phyloP scores from a whole-genome alignment of 2,329 filamentous ascomycete species.

The Clonostachys rhizophaga region DNA sequence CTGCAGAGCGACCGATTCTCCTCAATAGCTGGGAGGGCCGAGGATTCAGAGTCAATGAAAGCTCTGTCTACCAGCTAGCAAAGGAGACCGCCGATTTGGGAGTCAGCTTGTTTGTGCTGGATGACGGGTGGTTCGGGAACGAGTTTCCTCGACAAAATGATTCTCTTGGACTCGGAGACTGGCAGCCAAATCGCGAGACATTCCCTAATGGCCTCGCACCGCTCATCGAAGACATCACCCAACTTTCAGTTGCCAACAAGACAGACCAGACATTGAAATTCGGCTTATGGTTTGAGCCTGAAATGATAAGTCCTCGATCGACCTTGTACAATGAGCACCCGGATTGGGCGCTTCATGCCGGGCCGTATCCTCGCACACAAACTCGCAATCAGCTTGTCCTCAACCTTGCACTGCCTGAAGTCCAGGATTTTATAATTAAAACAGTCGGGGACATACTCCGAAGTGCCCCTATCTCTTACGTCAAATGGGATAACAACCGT shows the following conservation, averaged over 20 bases:
- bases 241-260: conserved; percentile 30
- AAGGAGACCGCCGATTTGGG: conserved; percentile 53
- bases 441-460: conserved; percentile 43
- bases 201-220: conserved; percentile 53
- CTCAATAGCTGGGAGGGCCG: conserved; percentile 66
- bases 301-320: conserved; percentile 63
- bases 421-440: conserved; percentile 58
- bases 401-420: conserved; percentile 54
- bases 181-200: conserved; percentile 50
- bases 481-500: conserved; percentile 68
- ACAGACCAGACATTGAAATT: conserved; percentile 48
- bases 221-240: conserved; percentile 45
- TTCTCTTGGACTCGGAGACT: conserved; percentile 54
- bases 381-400: conserved; percentile 56
- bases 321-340: conserved; percentile 57
- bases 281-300: conserved; percentile 65
- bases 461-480: conserved; percentile 48
- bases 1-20: conserved; percentile 45
- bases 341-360: conserved; percentile 58
- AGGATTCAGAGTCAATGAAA: conserved; percentile 52
- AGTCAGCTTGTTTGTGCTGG: conserved; percentile 57
- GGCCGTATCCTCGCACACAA: conserved; percentile 49
- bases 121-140: conserved; percentile 63
- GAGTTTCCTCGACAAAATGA: conserved; percentile 55
- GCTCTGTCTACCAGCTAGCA: conserved; percentile 48